Evolutionary conservation across 129 eudicot genomes (phyloP).

Genomic region (Apium graveolens): DNA sequence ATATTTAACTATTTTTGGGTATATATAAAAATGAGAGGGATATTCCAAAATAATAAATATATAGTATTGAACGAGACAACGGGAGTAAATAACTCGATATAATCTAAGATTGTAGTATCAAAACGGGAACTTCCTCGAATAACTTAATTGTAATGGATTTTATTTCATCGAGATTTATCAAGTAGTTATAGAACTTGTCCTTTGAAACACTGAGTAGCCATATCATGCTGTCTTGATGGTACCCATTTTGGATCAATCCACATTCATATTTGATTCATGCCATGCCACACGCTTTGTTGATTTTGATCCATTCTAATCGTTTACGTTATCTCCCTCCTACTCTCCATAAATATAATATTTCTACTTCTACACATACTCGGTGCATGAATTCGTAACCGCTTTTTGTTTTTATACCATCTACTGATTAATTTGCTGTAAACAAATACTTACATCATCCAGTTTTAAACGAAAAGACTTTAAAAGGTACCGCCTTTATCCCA

Average conservation of each 20-base stretch:
- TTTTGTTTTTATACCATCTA: neutral
- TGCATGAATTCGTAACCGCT: neutral
- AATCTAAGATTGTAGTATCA: too few relatives aligned
- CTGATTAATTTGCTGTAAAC: neutral
- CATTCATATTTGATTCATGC: neutral
- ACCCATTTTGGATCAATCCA: neutral
- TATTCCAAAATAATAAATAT: too few relatives aligned
- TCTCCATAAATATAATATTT: too few relatives aligned
- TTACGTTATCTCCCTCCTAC: neutral
- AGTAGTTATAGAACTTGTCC: neutral
- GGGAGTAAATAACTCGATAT: too few relatives aligned
- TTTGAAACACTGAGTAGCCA: neutral
- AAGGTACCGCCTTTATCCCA: too few relatives aligned
- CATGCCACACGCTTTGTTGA: neutral
- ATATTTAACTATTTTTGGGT: too few relatives aligned
- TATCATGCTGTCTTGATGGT: neutral
- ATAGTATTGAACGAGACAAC: too few relatives aligned
- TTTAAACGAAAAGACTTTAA: neutral
- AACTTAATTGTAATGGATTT: too few relatives aligned
- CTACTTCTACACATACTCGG: neutral
- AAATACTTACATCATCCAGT: neutral
- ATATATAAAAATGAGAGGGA: too few relatives aligned
- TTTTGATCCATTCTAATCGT: neutral
- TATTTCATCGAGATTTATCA: too few relatives aligned
- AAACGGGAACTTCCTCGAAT: too few relatives aligned